Base-by-base conservation (phyloP, 352 stramenopile species). In the Globisporangium canariense region DNA sequence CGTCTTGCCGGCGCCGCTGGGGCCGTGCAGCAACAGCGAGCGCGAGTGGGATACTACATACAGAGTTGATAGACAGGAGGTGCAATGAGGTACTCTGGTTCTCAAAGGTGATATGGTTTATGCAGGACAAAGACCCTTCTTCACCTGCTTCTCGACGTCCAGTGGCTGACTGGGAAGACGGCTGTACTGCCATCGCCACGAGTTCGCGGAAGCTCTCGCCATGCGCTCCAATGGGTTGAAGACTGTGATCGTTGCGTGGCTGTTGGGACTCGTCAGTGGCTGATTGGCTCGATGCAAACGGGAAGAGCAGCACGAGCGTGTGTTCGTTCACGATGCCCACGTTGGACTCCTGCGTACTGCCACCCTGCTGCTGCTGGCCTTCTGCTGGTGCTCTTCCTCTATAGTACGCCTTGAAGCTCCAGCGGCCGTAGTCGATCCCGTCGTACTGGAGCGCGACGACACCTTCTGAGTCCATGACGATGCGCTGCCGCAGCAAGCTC, bases 1-100 rank as follows among this genome's bases (percentile, higher is more conserved):
- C 16, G 83, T 90, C 64, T 96, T 96, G 16, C 87, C 87, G 10
- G 83, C 71, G 7, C 87, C 85, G 41, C 77, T 90, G 0, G 82
- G 71, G 32, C 74, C 87, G 18, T 93, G 79, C 4, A 96, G 52
- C 11, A 96, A 52, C 2, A 93, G 41, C 3, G 79, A 91, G 3
- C 66, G 69, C 45, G 77, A 65, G 7, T 71, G 69, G 11, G 57
- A 56, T 34, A 69, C 64, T 68, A 20, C 7, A 36, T 36, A 8
- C 32, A 36, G 32, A 36, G 32, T 36, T 36, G 32, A 36, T 36
- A 36, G 32, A 36, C 32, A 36, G 2, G 6, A 40, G 5, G 11
- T 36, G 14, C 47, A 36, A 36, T 36, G 32, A 36, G 32, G 32
- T 36, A 41, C 36, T 41, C 36, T 41, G 9, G 36, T 41, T 41